These are phyloP conservation scores for Phylloporus arenicola DNA, from an alignment of 768 basidiomycete species.

Conservation along the genomic window DNA sequence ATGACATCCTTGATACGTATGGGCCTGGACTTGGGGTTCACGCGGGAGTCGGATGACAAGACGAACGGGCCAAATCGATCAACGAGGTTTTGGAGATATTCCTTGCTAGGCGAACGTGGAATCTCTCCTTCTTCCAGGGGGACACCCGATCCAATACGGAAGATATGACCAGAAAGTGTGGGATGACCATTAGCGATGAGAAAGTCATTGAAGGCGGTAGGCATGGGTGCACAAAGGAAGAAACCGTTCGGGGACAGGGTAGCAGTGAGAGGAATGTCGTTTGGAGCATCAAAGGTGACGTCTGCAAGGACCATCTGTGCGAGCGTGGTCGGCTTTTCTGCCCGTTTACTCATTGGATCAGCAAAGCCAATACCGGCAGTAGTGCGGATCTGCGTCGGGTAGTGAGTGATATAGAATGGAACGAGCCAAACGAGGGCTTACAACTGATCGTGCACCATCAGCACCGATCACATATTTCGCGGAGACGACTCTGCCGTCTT, in stretches of 20 bases:
- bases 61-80: constrained; percentile 37
- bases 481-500: constrained; percentile 39
- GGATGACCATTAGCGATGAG: constrained; percentile 15
- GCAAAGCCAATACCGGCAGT: constrained; percentile 38
- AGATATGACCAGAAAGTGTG: constrained; percentile 16
- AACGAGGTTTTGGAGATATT: constrained; percentile 41
- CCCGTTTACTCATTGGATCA: constrained; percentile 36
- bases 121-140: constrained; percentile 33
- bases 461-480: constrained; percentile 49
- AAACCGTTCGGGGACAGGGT: constrained; percentile 8
- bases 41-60: constrained; percentile 34
- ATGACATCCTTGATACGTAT: constrained; percentile 35
- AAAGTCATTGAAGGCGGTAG: constrained; percentile 13
- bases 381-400: constrained; percentile 37
- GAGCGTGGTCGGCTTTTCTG: constrained; percentile 25
- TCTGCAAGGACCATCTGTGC: constrained; percentile 28
- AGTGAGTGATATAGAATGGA: background rate
- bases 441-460: constrained; percentile 36
- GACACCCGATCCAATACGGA: constrained; percentile 40
- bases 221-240: constrained; percentile 12
- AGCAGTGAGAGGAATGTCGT: background rate
- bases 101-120: constrained; percentile 34
- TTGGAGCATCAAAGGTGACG: constrained; percentile 10
- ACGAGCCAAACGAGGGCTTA: background rate
- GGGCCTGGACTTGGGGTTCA: constrained; percentile 28